Conservation (phyloP, 106 monocot species). For the Agapanthus africanus region DNA sequence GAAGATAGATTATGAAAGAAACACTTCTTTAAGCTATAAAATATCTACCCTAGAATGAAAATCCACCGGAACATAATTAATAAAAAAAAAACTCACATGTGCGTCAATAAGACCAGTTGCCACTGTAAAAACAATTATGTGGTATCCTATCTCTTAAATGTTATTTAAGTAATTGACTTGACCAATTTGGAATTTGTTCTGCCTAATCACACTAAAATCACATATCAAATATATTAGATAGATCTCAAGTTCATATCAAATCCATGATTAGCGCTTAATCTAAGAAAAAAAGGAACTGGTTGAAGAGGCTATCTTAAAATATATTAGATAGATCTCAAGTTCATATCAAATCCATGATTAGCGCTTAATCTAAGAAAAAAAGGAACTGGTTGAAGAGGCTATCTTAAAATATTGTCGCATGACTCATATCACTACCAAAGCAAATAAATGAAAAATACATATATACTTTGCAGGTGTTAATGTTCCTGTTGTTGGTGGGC, state of each 20-base stretch:
- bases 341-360: background rate
- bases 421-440: no score
- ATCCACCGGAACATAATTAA: no score
- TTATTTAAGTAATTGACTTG: no score
- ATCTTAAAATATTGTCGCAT: background rate
- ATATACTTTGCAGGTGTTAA: slow-evolving; percentile 54
- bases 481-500: slow-evolving; percentile 93
- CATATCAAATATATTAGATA: background rate
- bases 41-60: background rate
- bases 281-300: no score
- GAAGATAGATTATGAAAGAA: background rate
- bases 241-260: background rate
- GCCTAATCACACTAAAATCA: background rate
- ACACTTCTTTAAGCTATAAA: background rate
- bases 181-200: no score
- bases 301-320: background rate
- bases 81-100: no score
- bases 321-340: background rate
- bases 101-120: background rate
- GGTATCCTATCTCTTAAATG: no score
- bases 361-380: background rate
- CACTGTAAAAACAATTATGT: no score
- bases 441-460: background rate
- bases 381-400: background rate
- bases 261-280: background rate